A percentile compares a stretch with the other conserved stretches of the same genome.
Evolutionary conservation across 352 stramenopile genomes (phyloP).

Genomic region (Phytophthora multivora): DNA sequence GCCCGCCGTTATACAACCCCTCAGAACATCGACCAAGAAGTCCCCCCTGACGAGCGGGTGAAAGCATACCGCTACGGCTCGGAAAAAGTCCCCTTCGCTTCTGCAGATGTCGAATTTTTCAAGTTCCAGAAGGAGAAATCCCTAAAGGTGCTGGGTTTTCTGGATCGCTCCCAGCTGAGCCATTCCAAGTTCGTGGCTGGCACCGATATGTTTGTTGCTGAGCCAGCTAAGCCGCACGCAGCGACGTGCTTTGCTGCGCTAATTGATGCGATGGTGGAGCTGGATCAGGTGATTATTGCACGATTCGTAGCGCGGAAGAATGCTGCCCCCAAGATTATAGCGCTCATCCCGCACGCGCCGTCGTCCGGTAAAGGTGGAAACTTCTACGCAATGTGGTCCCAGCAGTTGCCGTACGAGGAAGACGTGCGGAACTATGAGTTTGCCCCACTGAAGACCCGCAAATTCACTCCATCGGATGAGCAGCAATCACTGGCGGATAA

Average conservation of each 20-base stretch:
- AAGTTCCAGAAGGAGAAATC: conserved; percentile 84
- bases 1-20: conserved; percentile 73
- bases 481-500: conserved; percentile 70
- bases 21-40: conserved; percentile 72
- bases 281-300: conserved; percentile 69
- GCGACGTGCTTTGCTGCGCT: conserved; percentile 66
- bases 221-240: conserved; percentile 69
- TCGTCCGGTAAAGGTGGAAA: conserved; percentile 34
- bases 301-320: conserved; percentile 84
- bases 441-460: conserved; percentile 57
- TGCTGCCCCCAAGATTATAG: conserved; percentile 76
- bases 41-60: conserved; percentile 72
- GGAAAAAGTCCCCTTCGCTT: conserved; percentile 84
- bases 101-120: conserved; percentile 78
- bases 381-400: conserved; percentile 76
- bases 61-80: conserved; percentile 82
- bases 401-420: conserved; percentile 82
- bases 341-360: conserved; percentile 63
- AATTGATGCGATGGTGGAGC: conserved; percentile 64
- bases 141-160: conserved; percentile 77
- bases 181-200: conserved; percentile 61
- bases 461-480: conserved; percentile 51
- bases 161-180: conserved; percentile 53
- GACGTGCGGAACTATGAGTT: conserved; percentile 84
- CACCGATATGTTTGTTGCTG: conserved; percentile 80